A percentile compares a stretch with the other conserved stretches of the same genome.
phyloP scores from a whole-genome alignment of 2,329 filamentous ascomycete genomes.

The Coniosporium tulheliwenetii region DNA sequence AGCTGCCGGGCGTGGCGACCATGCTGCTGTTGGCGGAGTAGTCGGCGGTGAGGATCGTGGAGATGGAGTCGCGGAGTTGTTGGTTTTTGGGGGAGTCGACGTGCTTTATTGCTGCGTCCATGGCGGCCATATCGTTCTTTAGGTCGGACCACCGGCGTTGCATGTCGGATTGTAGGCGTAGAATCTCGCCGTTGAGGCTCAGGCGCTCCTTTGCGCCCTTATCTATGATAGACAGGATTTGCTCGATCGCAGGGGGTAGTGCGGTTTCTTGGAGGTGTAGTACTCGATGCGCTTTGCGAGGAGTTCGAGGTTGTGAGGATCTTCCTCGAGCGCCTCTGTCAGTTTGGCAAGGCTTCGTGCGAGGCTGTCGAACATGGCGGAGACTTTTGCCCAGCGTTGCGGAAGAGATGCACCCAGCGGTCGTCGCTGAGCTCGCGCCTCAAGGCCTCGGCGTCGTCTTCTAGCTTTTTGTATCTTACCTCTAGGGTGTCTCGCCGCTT shows the following conservation, averaged over 20 bases:
- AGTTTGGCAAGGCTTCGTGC: conserved; percentile 75
- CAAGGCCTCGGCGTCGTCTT: conserved; percentile 78
- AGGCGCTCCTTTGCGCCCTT: conserved; percentile 91
- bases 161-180: conserved; percentile 74
- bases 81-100: conserved; percentile 44
- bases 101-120: conserved; percentile 63
- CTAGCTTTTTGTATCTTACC: conserved; percentile 72
- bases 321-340: conserved; percentile 60
- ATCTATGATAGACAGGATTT: conserved; percentile 83
- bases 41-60: conserved; percentile 77
- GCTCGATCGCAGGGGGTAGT: conserved; percentile 90
- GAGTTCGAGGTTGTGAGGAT: conserved; percentile 53
- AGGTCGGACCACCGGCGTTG: conserved; percentile 66
- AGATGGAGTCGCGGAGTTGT: conserved; percentile 80
- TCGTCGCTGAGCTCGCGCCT: conserved; percentile 88
- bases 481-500: conserved; percentile 61
- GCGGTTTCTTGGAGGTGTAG: conserved; percentile 87
- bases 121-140: conserved; percentile 60
- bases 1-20: conserved; percentile 43
- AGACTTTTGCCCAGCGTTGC: conserved; percentile 77
- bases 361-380: conserved; percentile 94
- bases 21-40: conserved; percentile 54
- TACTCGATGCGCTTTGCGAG: conserved; percentile 76
- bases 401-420: conserved; percentile 89
- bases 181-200: conserved; percentile 89